A percentile compares a stretch with the other conserved stretches of the same genome.
Evolutionary conservation across 306 rosid genomes (phyloP).

Genomic region (Trifolium dubium): DNA sequence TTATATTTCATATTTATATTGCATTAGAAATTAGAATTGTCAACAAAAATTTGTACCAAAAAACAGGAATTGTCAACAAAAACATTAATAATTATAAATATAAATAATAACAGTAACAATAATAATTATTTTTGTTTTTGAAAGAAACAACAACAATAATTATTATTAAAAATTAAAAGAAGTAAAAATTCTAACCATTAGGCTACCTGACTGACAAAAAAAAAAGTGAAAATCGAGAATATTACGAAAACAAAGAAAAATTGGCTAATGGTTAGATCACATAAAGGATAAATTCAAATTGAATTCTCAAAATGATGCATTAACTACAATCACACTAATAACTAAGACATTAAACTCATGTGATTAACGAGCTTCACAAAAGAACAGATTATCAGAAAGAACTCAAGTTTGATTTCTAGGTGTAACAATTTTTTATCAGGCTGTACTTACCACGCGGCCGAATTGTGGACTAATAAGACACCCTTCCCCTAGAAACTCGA

Average conservation of each 20-base stretch:
- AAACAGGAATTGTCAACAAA: not conserved
- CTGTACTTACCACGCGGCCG: too few species aligned
- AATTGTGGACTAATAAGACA: too few species aligned
- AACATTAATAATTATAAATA: not conserved
- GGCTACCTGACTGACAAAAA: too few species aligned
- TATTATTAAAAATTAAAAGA: slow-evolving; percentile 8
- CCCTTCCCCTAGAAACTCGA: too few species aligned
- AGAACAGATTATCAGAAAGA: too few species aligned
- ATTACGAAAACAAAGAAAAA: not conserved
- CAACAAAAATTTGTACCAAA: not conserved
- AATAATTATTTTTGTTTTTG: not conserved
- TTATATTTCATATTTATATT: not conserved
- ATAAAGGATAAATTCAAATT: slow-evolving; percentile 14
- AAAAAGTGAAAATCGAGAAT: not conserved
- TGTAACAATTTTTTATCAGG: too few species aligned
- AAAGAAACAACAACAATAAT: not conserved
- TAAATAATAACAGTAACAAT: not conserved
- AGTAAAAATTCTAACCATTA: not conserved
- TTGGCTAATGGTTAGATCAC: slow-evolving; percentile 14
- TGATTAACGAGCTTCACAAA: too few species aligned
- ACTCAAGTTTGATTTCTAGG: too few species aligned
- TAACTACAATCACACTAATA: not conserved
- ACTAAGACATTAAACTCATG: too few species aligned
- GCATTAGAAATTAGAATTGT: not conserved
- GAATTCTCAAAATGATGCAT: slow-evolving; percentile 16